Evolutionary conservation across 805 yeast species (phyloP).

Genomic region (Monosporozyma yasuniensis): DNA sequence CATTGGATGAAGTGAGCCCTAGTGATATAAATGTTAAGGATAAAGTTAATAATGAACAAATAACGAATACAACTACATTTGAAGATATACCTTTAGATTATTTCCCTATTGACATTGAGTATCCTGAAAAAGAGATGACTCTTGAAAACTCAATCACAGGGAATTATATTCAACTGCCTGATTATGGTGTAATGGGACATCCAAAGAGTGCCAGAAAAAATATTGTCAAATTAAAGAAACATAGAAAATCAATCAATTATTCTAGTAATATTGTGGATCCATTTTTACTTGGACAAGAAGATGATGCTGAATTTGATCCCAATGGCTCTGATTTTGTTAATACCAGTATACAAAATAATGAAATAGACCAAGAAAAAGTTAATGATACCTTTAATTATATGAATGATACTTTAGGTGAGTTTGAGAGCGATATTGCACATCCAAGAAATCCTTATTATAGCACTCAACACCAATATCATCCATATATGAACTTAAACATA

Average conservation of each 20-base stretch:
- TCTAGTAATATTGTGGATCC: neutral
- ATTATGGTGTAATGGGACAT: neutral
- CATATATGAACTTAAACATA: neutral
- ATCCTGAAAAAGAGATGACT: slow-evolving; percentile 16
- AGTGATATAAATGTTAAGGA: neutral
- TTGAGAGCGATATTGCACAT: neutral
- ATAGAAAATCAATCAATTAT: neutral
- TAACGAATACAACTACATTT: neutral
- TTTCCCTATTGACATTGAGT: slow-evolving; percentile 39
- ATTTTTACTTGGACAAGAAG: neutral
- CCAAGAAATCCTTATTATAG: neutral
- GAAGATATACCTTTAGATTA: slow-evolving; percentile 69
- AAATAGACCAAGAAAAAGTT: neutral
- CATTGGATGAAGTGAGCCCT: neutral
- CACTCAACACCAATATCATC: slow-evolving; percentile 3
- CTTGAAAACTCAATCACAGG: neutral
- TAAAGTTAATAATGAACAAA: neutral
- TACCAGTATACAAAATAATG: neutral
- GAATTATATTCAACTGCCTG: neutral
- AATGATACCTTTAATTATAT: neutral
- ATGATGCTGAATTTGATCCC: neutral
- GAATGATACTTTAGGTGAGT: neutral
- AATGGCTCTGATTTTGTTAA: neutral
- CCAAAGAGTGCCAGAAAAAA: neutral
- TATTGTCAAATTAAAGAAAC: neutral